A percentile compares a stretch with the other conserved stretches of the same genome.
Conservation (phyloP, 176 grass and related monocot genomes). For the Musa troglodytarum region DNA sequence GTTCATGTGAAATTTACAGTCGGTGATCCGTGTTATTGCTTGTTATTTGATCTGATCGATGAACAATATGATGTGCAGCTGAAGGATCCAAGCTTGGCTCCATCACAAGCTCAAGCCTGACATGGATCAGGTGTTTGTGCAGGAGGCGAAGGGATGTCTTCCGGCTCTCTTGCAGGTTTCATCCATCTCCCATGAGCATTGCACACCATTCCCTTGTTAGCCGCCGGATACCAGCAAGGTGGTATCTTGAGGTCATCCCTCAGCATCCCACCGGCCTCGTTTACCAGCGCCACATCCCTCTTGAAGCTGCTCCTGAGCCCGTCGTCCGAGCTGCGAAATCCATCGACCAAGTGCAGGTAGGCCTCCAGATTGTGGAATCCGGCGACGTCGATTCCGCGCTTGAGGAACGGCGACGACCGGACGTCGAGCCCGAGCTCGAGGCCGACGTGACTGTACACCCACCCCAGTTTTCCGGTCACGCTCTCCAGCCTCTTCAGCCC, state of each 20-base stretch:
- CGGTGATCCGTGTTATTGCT: not conserved
- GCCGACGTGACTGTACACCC: conserved; percentile 30
- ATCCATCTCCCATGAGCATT: conserved; percentile 17
- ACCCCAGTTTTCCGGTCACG: conserved; percentile 21
- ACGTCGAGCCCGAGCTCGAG: conserved; percentile 28
- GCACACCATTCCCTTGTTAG: conserved; percentile 24
- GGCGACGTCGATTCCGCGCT: conserved; percentile 21
- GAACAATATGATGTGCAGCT: too few relatives aligned
- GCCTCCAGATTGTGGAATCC: conserved; percentile 37
- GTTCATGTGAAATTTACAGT: not conserved
- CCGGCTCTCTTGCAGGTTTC: conserved; percentile 16
- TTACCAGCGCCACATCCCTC: conserved; percentile 34
- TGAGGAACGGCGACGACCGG: conserved; percentile 24
- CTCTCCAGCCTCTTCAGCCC: conserved; percentile 26
- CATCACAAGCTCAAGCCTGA: too few relatives aligned
- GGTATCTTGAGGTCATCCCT: conserved; percentile 26
- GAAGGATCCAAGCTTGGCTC: too few relatives aligned
- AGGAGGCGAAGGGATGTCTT: conserved; percentile 25
- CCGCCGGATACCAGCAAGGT: conserved; percentile 17
- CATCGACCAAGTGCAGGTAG: conserved; percentile 41
- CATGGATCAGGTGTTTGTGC: not conserved
- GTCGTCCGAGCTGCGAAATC: conserved; percentile 5
- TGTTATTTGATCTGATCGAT: too few relatives aligned
- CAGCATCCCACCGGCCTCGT: conserved; percentile 36
- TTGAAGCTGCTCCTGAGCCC: conserved; percentile 12